Evolutionary conservation across 129 eudicot species (phyloP), one percentile per base, ranked within the genome.

Genomic region (Tanacetum coccineum): DNA sequence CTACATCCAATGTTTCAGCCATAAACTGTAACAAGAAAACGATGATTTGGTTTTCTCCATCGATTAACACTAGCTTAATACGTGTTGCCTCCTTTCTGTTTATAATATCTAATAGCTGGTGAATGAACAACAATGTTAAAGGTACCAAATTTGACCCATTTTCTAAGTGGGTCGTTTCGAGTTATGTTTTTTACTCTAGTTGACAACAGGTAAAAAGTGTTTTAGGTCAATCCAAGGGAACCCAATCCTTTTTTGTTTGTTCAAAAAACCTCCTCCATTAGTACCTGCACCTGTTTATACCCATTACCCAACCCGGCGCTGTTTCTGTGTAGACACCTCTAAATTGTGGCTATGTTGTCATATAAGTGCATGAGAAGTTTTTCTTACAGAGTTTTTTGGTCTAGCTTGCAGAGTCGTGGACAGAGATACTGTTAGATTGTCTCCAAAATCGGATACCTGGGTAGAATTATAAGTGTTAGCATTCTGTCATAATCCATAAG

Each of bases 331-430:
- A 30, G 12, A 13, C 49, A 17, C 48, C 21, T 49, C 9, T 50
- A 67, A 51, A 10, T 17, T 51, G 13, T 28, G 46, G 3, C 25
- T 68, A 15, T 42, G 11, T 28, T 44, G 46, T 10, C 42, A 17
- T 52, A 28, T 15, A 47, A 63, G 47, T 26, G 69, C 62, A 12
- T 53, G 57, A 28, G 66, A 64, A 11, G 10, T 14, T n/a, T 62
- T 46, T n/a, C 72, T 80, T 84, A 92, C 98, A 92, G 46, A 74
- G 98, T 88, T 79, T 78, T 79, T 66, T 92, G 96, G 71, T 92
- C 91, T 44, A 92, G 95, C 76, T 85, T 88, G 88, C 95, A 87
- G 70, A 92, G 94, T 50, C 98, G 77, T 67, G 96, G 96, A 96
- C 96, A 92, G 8, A 92, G 79, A 70, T 85, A 92, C 64, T 85